Conservation (phyloP, 169 alveolate genomes). For the Besnoitia besnoiti region DNA sequence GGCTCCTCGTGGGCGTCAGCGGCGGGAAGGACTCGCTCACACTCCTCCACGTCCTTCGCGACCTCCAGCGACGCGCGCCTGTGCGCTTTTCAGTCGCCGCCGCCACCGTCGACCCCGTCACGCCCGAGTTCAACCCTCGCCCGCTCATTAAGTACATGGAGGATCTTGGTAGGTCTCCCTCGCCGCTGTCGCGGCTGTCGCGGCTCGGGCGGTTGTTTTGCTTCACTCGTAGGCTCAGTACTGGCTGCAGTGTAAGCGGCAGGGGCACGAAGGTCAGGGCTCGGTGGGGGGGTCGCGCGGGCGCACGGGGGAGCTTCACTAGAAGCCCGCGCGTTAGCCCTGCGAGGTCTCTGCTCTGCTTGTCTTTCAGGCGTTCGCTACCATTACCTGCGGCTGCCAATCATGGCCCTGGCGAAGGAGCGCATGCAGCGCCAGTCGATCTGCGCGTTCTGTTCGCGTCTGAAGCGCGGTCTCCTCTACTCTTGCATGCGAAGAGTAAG, state of each 20-base stretch:
- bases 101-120: conserved; percentile 93
- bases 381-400: conserved; percentile 87
- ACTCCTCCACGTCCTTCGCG: conserved; percentile 82
- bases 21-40: conserved; percentile 96
- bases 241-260: no score
- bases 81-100: conserved; percentile 87
- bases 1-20: conserved; percentile 90
- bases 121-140: conserved; percentile 90
- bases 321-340: no score
- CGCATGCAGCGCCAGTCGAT: conserved; percentile 79
- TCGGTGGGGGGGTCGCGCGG: no score
- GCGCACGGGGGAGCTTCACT: no score
- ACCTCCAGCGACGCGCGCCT: conserved; percentile 82
- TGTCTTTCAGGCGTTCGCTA: conserved; percentile 83
- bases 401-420: conserved; percentile 89
- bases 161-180: conserved; percentile 20
- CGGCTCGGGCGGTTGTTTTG: no score
- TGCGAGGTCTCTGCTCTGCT: neutral
- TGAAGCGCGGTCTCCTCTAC: conserved; percentile 94
- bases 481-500: conserved; percentile 84
- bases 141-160: conserved; percentile 83
- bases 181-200: no score
- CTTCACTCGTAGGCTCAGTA: no score
- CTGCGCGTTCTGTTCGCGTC: conserved; percentile 93
- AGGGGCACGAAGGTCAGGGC: no score